phyloP scores from a whole-genome alignment of 2,329 filamentous ascomycete species.

The Pseudocercospora fijiensis region DNA sequence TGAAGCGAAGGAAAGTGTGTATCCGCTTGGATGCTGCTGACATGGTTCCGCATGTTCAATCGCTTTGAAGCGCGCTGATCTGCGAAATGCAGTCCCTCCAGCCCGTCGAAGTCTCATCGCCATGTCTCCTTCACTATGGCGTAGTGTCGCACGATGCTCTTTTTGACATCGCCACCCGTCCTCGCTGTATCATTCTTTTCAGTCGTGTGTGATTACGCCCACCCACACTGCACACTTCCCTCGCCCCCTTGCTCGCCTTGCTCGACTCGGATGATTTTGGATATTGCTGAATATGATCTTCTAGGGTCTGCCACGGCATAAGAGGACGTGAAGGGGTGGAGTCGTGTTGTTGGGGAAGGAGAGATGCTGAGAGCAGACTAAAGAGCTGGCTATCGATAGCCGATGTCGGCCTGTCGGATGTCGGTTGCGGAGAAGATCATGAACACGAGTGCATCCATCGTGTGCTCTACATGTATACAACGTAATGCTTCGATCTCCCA shows the following conservation, averaged over 20 bases:
- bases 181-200: neutral
- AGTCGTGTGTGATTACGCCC: neutral
- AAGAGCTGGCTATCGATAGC: neutral
- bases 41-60: neutral
- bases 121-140: neutral
- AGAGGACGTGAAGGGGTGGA: too few species aligned
- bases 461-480: neutral
- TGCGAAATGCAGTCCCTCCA: neutral
- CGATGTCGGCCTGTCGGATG: neutral
- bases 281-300: neutral
- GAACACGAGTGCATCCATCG: neutral
- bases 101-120: neutral
- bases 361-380: neutral
- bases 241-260: neutral
- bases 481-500: neutral
- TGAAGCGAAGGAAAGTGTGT: neutral
- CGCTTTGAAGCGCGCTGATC: neutral
- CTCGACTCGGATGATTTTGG: neutral
- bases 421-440: neutral
- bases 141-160: neutral
- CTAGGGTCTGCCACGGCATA: too few species aligned
- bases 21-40: neutral
- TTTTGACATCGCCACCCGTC: neutral
- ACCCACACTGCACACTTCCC: neutral
- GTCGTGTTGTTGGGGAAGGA: too few species aligned